Conservation (phyloP, 2,329 filamentous ascomycete genomes). For the Arthrobotrys sinensis region DNA sequence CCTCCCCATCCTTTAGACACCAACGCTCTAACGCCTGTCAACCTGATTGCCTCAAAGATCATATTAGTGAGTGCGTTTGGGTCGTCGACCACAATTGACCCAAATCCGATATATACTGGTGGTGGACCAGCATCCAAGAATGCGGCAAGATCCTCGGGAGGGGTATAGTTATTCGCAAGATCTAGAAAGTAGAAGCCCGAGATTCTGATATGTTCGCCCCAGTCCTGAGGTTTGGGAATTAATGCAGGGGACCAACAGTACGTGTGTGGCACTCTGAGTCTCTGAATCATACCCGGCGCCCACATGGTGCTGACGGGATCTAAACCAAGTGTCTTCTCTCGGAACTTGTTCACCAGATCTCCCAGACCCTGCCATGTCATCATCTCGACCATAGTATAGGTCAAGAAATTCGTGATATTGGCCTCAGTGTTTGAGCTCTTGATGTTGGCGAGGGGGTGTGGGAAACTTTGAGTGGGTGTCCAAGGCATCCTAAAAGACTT, state of each 20-base stretch:
- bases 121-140: constrained; percentile 80
- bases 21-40: constrained; percentile 80
- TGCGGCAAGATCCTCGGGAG: constrained; percentile 75
- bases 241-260: constrained; percentile 92
- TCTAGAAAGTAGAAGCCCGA: constrained; percentile 84
- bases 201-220: constrained; percentile 79
- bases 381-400: constrained; percentile 88
- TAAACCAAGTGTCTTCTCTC: constrained; percentile 80
- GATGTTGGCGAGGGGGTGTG: constrained; percentile 88
- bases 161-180: constrained; percentile 77
- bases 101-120: constrained; percentile 86
- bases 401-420: constrained; percentile 84
- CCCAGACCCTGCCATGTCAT: constrained; percentile 94
- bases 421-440: constrained; percentile 81
- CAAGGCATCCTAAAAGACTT: constrained; percentile 80
- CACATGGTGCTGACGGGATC: constrained; percentile 84
- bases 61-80: constrained; percentile 79
- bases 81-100: constrained; percentile 85
- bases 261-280: constrained; percentile 84
- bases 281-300: constrained; percentile 83
- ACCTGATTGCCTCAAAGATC: constrained; percentile 79
- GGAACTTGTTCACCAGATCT: constrained; percentile 90
- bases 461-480: constrained; percentile 87
- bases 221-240: constrained; percentile 84
- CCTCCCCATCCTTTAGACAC: constrained; percentile 93